Evolutionary conservation across 2,329 filamentous ascomycete genomes (phyloP).

Genomic region (Amauroascus niger): DNA sequence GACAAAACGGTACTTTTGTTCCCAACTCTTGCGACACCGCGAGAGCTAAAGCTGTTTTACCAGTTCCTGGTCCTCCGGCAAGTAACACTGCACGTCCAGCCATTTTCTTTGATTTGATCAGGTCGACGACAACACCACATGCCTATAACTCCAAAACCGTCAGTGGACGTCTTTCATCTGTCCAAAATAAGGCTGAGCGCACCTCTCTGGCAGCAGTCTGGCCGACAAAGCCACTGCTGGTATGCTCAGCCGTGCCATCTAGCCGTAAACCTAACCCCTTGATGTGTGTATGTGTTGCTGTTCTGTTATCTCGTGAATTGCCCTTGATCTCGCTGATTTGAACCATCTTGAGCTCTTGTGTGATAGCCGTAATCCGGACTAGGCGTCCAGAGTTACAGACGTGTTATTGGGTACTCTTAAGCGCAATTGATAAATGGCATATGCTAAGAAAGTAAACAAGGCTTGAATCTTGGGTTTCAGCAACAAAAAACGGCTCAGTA

Average conservation of each 20-base stretch:
- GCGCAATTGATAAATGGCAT: neutral
- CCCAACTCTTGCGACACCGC: conserved; percentile 95
- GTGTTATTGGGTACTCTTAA: neutral
- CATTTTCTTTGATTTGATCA: conserved; percentile 96
- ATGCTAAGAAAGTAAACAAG: neutral
- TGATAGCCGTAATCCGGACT: neutral
- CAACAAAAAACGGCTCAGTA: too few relatives aligned
- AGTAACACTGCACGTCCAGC: conserved; percentile 86
- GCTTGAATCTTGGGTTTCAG: neutral
- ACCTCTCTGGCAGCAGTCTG: conserved; percentile 84
- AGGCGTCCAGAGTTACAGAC: neutral
- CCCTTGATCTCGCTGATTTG: conserved; percentile 91
- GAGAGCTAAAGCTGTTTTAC: conserved; percentile 91
- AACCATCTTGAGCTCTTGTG: conserved; percentile 52
- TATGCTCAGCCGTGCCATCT: conserved; percentile 75
- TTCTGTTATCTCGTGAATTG: conserved; percentile 89
- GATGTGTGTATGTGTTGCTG: conserved; percentile 95
- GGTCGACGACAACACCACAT: conserved; percentile 88
- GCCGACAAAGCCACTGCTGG: conserved; percentile 77
- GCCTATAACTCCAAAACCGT: conserved; percentile 50
- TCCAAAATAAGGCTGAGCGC: conserved; percentile 22
- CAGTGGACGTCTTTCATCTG: neutral
- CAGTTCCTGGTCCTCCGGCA: conserved; percentile 88
- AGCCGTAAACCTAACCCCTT: conserved; percentile 79
- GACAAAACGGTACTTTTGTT: conserved; percentile 96